Evolutionary conservation across 2,329 filamentous ascomycete genomes (phyloP).

Genomic region (Fusarium tricinctum): DNA sequence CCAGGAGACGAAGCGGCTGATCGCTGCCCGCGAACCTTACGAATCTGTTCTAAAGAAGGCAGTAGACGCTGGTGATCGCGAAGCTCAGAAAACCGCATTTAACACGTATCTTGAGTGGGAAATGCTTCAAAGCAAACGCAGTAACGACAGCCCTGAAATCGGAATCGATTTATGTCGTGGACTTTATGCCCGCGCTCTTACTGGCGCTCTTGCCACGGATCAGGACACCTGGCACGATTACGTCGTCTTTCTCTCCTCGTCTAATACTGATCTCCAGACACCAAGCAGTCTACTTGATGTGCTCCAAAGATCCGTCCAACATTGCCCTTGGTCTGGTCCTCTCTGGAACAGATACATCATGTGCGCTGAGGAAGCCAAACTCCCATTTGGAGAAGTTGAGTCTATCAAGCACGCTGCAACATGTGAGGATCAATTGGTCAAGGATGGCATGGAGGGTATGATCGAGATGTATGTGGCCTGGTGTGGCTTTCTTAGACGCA

Average conservation of each 20-base stretch:
- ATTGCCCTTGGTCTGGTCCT: constrained; percentile 92
- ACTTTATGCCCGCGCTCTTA: constrained; percentile 84
- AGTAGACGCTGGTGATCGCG: constrained; percentile 66
- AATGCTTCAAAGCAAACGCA: constrained; percentile 69
- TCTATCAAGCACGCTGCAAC: constrained; percentile 94
- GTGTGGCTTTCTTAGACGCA: constrained; percentile 93
- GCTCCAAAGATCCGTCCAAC: constrained; percentile 84
- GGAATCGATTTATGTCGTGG: constrained; percentile 68
- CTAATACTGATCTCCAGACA: constrained; percentile 56
- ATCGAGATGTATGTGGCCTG: constrained; percentile 93
- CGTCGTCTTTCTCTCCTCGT: constrained; percentile 77
- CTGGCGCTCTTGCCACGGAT: constrained; percentile 78
- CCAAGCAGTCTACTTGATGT: constrained; percentile 72
- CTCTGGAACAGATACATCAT: constrained; percentile 93
- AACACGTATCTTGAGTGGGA: constrained; percentile 89
- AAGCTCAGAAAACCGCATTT: constrained; percentile 66
- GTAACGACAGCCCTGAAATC: constrained; percentile 60
- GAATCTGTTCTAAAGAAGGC: constrained; percentile 76
- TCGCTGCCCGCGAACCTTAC: constrained; percentile 72
- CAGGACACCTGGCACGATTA: constrained; percentile 87
- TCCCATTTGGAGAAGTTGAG: constrained; percentile 84
- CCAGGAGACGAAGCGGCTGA: constrained; percentile 74
- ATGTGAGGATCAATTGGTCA: constrained; percentile 85
- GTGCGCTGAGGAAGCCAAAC: constrained; percentile 82
- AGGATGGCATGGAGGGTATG: constrained; percentile 87